Evolutionary conservation across 805 yeast genomes (phyloP).

Genomic region (Cyberlindnera sargentensis): DNA sequence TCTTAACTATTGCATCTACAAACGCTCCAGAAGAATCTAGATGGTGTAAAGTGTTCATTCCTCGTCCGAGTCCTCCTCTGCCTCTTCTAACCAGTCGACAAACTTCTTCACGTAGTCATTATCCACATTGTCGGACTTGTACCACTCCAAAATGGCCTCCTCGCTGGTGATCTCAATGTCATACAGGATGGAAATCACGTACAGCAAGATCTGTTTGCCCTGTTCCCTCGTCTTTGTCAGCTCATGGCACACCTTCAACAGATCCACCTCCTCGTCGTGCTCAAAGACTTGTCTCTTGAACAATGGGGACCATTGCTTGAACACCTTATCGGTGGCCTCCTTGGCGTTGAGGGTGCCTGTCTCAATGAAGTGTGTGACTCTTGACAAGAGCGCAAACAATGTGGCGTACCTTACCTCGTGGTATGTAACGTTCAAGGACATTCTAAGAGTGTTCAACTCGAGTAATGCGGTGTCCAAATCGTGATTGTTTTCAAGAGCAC

Average conservation of each 20-base stretch:
- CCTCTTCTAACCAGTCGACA: slow-evolving; percentile 82
- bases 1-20: too few species aligned
- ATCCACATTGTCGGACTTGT: slow-evolving; percentile 43
- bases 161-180: slow-evolving; percentile 81
- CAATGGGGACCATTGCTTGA: slow-evolving; percentile 75
- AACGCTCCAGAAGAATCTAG: too few species aligned
- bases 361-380: slow-evolving; percentile 66
- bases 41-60: slow-evolving; percentile 26
- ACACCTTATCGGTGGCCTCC: slow-evolving; percentile 70
- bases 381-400: slow-evolving; percentile 56
- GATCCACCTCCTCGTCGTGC: slow-evolving; percentile 67
- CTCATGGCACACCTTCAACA: slow-evolving; percentile 42
- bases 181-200: slow-evolving; percentile 54
- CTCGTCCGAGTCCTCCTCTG: slow-evolving; percentile 59
- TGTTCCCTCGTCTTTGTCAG: slow-evolving; percentile 29
- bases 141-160: slow-evolving; percentile 76
- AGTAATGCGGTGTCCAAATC: slow-evolving; percentile 87
- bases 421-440: slow-evolving; percentile 95
- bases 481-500: slow-evolving; percentile 90
- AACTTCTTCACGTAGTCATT: slow-evolving; percentile 56
- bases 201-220: slow-evolving; percentile 41
- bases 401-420: slow-evolving; percentile 89
- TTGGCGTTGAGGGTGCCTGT: slow-evolving; percentile 73
- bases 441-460: slow-evolving; percentile 88
- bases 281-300: slow-evolving; percentile 84